Evolutionary conservation across 208 protist species (phyloP).

Genomic region (Porcisia hertigi): DNA sequence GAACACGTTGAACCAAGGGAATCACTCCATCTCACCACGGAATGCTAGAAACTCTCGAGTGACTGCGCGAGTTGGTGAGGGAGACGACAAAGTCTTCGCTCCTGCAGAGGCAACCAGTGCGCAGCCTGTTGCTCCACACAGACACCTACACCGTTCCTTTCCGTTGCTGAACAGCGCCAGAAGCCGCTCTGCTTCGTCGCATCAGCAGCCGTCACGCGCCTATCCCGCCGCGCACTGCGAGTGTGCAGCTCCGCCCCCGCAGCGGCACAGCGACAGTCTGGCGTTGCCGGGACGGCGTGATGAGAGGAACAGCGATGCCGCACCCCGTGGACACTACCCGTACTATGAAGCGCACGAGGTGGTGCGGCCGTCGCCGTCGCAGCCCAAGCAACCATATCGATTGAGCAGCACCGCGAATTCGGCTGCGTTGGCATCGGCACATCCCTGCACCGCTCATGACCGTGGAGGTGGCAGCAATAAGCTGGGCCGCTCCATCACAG

Average conservation of each 20-base stretch:
- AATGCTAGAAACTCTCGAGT: neutral
- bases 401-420: neutral
- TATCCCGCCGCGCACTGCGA: neutral
- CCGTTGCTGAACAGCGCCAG: neutral
- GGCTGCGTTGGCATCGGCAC: neutral
- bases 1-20: neutral
- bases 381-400: neutral
- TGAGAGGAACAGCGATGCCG: neutral
- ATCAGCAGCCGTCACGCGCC: neutral
- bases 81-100: neutral
- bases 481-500: neutral
- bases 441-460: neutral
- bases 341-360: neutral
- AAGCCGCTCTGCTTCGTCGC: neutral
- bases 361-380: neutral
- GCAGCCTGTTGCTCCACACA: neutral
- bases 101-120: neutral
- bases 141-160: neutral
- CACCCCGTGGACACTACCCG: neutral
- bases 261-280: too few species aligned
- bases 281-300: neutral
- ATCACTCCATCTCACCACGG: neutral
- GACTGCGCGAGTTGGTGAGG: neutral
- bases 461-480: neutral
- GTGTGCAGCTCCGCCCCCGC: neutral